Evolutionary conservation across 768 basidiomycete genomes (phyloP), one percentile per base, ranked within the genome.

Genomic region (Collybiopsis confluens): DNA sequence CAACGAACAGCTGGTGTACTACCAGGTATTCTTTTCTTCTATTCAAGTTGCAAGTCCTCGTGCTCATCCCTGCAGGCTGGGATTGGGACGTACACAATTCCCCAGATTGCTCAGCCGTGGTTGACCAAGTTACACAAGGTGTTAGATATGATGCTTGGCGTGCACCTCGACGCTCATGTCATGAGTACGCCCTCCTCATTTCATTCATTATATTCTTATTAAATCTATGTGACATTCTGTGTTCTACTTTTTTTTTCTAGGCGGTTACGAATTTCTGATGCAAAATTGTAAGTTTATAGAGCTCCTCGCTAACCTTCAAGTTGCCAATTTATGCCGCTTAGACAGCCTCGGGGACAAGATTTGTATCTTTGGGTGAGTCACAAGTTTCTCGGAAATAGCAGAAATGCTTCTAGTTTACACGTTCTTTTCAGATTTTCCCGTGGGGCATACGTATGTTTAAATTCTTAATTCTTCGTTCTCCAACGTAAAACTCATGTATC

Each of bases 191-290:
- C 11, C 21, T n/a, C 20, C 8, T 38, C 3, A 33, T 33, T 33
- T 33, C 5, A 6, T 33, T 33, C 13, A 6, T 33, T 33, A 33
- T 6, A 33, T 33, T 33, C 6, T 33, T 33, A 13, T 6, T 13
- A 33, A 33, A 5, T 33, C 30, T 13, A 48, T 1, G 20, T 20
- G 5, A 48, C 9, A 38, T 13, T 33, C 78, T 36, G 21, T 8
- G 3, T 13, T n/a, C n/a, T n/a, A n/a, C n/a, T n/a, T n/a, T n/a
- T n/a, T n/a, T n/a, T n/a, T n/a, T n/a, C n/a, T 21, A 56, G 82
- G 70, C 10, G 83, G 82, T 2, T 85, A 84, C 52, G 77, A 79
- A 56, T 84, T 83, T 61, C 62, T 84, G 40, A 83, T 83, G 82
- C 73, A 83, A 56, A 80, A 82, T 51, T 84, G 77, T 79, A 56